phyloP scores from a whole-genome alignment of 805 yeast species.

The Wickerhamiella alocasiicola region DNA sequence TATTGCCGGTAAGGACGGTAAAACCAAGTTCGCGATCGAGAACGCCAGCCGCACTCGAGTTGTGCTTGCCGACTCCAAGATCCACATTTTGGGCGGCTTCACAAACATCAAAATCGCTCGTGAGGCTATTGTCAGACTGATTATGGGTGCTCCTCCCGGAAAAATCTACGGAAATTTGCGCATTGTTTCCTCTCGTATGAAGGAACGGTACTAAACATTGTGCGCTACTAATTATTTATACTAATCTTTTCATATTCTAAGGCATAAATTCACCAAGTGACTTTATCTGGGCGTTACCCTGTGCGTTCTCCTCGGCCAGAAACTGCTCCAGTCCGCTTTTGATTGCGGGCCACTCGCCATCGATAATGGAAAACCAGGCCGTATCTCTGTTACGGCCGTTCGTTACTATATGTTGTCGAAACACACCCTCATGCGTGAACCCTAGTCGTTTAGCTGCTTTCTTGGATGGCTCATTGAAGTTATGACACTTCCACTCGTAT shows the following conservation, averaged over 20 bases:
- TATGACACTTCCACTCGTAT: slow-evolving; percentile 29
- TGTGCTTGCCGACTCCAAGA: slow-evolving; percentile 91
- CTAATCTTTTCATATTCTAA: background rate
- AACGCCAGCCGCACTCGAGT: slow-evolving; percentile 97
- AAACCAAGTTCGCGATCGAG: slow-evolving; percentile 96
- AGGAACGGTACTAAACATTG: slow-evolving; percentile 63
- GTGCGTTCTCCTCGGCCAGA: slow-evolving; percentile 22
- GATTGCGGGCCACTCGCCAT: slow-evolving; percentile 25
- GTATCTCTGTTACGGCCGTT: slow-evolving; percentile 27
- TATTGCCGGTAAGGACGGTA: slow-evolving; percentile 99
- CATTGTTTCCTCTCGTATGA: slow-evolving; percentile 92
- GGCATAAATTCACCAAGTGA: slow-evolving; percentile 12
- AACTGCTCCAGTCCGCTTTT: slow-evolving; percentile 22
- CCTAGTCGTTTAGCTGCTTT: slow-evolving; percentile 28
- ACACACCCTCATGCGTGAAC: slow-evolving; percentile 26
- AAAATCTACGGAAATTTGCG: slow-evolving; percentile 95
- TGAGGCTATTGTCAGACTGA: slow-evolving; percentile 86
- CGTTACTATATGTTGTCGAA: slow-evolving; percentile 24
- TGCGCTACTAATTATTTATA: too few relatives aligned
- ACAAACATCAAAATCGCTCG: slow-evolving; percentile 98
- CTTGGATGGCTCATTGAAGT: slow-evolving; percentile 24
- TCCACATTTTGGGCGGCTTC: slow-evolving; percentile 94
- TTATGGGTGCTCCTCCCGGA: slow-evolving; percentile 97
- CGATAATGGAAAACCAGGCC: slow-evolving; percentile 26
- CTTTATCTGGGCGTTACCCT: slow-evolving; percentile 22